Evolutionary conservation across 2,329 filamentous ascomycete genomes (phyloP), one percentile per base, ranked within the genome.

Genomic region (Alternaria conjuncta): DNA sequence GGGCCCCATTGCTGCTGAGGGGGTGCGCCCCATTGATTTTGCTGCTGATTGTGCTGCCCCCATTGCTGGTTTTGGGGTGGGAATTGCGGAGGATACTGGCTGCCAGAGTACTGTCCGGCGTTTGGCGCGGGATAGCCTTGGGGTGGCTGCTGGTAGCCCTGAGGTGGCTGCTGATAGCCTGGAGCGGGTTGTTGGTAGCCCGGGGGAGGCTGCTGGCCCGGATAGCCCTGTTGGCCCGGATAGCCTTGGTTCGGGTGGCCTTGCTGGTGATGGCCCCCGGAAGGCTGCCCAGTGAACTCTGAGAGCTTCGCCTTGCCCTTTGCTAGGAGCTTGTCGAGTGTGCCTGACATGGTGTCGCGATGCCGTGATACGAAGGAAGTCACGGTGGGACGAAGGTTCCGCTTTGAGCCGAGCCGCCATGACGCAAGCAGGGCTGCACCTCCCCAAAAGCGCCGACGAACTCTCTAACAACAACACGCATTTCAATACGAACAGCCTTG

Each of bases 271-370:
- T 75, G 72, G 12, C 71, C 13, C 6, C 60, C 68, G 3, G 69
- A 63, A 8, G 66, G 67, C 55, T 65, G 68, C 58, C 65, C 65
- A 9, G 73, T 65, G 57, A 74, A 75, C 61, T 78, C 75, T 54
- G 77, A 75, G n/a, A 77, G 70, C 55, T 79, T 79, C 4, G 75
- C 75, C 61, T 79, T 79, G 46, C 78, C 78, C 47, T 78, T 78
- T 32, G 77, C 77, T 45, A 79, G 65, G 6, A 78, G 66, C 56
- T 78, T 78, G 63, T 79, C 76, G 28, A 79, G 66, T 6, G 70
- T 66, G 36, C 59, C 56, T 28, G 75, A 73, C 76, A 79, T 78
- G 43, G 50, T 64, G 36, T 43, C 44, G 60, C 20, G 61, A 55
- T 59, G 50, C 43, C 18, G 36, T 57, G 55, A 12, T 23, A 46